Percentiles rank a stretch among this genome's conserved stretches.
Conservation (phyloP, 352 stramenopile genomes). For the Pythium monospermum region DNA sequence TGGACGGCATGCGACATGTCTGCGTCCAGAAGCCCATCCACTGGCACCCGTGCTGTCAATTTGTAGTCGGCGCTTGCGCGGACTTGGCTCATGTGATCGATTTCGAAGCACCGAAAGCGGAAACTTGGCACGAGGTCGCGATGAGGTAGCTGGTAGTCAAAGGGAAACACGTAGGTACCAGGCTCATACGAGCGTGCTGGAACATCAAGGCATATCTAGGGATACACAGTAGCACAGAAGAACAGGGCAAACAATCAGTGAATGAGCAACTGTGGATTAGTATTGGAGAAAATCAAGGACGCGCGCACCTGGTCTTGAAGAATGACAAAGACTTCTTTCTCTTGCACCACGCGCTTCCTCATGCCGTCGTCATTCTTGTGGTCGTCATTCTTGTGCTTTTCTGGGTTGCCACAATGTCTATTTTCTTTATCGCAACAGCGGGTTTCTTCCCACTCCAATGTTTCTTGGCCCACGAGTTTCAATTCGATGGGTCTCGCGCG, state of each 20-base stretch:
- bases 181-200: conserved; percentile 5
- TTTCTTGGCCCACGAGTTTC: conserved; percentile 5
- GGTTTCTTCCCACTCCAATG: not conserved
- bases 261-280: too few species aligned
- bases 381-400: not conserved
- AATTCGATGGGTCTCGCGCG: not conserved
- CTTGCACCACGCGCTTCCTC: not conserved
- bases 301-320: too few species aligned
- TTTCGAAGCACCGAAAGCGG: not conserved
- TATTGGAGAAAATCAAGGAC: too few species aligned
- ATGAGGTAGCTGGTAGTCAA: conserved; percentile 3
- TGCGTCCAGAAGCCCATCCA: not conserved
- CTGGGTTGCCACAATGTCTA: not conserved
- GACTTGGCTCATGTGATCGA: not conserved
- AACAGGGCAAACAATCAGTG: too few species aligned
- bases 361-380: not conserved
- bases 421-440: not conserved
- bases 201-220: conserved; percentile 1
- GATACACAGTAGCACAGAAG: too few species aligned
- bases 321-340: conserved; percentile 2
- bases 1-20: not conserved
- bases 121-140: conserved; percentile 3
- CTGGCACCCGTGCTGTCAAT: conserved; percentile 1
- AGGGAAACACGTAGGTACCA: conserved; percentile 6
- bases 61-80: conserved; percentile 7